Percentiles rank a stretch among this genome's conserved stretches.
Evolutionary conservation across 2,329 filamentous ascomycete species (phyloP).

Genomic region (Talaromyces albobiverticillius): DNA sequence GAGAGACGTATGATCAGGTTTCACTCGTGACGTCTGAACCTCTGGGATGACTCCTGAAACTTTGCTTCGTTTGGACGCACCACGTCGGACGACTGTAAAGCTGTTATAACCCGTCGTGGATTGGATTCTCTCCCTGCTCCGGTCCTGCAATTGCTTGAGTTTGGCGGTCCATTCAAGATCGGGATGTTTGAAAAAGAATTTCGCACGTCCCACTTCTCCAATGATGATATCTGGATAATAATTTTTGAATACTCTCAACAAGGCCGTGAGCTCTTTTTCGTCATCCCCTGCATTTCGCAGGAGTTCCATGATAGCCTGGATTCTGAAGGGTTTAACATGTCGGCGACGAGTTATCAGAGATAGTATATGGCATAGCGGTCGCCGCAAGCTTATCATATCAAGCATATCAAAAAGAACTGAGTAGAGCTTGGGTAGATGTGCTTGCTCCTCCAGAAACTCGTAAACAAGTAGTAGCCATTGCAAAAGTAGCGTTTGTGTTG

Average conservation of each 20-base stretch:
- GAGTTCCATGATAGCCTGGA: constrained; percentile 65
- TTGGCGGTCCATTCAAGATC: constrained; percentile 70
- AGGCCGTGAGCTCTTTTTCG: constrained; percentile 69
- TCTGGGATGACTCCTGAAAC: constrained; percentile 58
- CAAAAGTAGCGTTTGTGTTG: constrained; percentile 67
- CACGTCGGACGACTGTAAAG: constrained; percentile 63
- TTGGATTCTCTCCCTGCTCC: constrained; percentile 42
- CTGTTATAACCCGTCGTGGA: constrained; percentile 48
- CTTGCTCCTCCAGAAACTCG: constrained; percentile 64
- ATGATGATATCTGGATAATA: constrained; percentile 88
- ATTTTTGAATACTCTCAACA: constrained; percentile 81
- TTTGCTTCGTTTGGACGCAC: constrained; percentile 49
- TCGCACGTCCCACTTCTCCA: constrained; percentile 57
- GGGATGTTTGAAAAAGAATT: constrained; percentile 58
- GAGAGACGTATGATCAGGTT: constrained; percentile 56
- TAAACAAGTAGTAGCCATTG: constrained; percentile 78
- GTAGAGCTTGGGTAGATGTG: constrained; percentile 67
- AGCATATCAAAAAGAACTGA: constrained; percentile 75
- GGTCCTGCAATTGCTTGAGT: constrained; percentile 65
- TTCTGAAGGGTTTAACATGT: constrained; percentile 79
- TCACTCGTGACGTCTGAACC: constrained; percentile 71
- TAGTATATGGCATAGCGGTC: constrained; percentile 69
- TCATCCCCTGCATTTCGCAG: constrained; percentile 55
- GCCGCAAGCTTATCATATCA: constrained; percentile 75
- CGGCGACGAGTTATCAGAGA: constrained; percentile 75